These are phyloP conservation scores for Thamnidium elegans DNA, from an alignment of 192 early-diverging fungal species.

Conservation along the genomic window DNA sequence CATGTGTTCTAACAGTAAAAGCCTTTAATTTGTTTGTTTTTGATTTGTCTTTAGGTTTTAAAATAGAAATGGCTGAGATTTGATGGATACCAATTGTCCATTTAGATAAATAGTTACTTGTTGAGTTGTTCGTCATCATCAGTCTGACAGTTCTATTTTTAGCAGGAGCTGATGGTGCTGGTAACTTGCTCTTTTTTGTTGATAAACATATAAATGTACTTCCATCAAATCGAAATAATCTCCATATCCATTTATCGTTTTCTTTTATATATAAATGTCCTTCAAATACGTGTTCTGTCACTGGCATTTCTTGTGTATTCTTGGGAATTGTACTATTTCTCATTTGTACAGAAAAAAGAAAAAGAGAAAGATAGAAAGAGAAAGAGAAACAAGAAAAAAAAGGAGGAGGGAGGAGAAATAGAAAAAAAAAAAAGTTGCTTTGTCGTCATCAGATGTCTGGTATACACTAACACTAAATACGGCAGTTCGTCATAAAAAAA, in stretches of 20 bases:
- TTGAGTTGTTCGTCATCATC: not conserved
- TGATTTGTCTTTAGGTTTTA: not conserved
- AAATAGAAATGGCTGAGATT: conserved; percentile 24
- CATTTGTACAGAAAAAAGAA: no score
- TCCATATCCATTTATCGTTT: conserved; percentile 29
- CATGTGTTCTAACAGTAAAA: conserved; percentile 30
- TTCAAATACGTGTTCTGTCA: conserved; percentile 30
- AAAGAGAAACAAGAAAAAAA: no score
- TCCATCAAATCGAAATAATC: conserved; percentile 37
- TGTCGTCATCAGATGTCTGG: no score
- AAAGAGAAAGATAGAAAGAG: no score
- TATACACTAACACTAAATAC: no score
- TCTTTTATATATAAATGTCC: conserved; percentile 33
- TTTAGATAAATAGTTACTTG: conserved; percentile 32
- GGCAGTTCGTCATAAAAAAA: no score
- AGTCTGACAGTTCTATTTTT: conserved; percentile 12
- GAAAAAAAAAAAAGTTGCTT: no score
- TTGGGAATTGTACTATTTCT: conserved; percentile 4
- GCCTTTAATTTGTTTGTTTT: conserved; percentile 5
- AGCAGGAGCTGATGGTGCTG: conserved; percentile 4
- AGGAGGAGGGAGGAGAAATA: no score
- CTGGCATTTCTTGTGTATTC: conserved; percentile 25
- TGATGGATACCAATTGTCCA: conserved; percentile 32
- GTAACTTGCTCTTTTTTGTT: conserved; percentile 8
- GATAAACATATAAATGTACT: conserved; percentile 27